Base-by-base conservation (phyloP, 2,329 filamentous ascomycete species). In the Trichocomaceae sp. region DNA sequence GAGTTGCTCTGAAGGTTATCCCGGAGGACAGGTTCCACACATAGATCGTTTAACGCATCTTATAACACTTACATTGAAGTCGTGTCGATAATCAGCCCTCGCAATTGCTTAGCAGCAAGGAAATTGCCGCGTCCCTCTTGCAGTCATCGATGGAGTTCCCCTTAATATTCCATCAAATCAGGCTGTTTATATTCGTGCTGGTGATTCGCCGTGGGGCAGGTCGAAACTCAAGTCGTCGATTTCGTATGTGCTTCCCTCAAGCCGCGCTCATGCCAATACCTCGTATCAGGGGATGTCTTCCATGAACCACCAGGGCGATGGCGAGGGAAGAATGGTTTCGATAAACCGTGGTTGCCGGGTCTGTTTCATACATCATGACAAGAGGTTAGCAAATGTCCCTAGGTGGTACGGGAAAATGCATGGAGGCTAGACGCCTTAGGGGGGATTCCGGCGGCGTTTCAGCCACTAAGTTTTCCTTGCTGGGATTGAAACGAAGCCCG, bases 161-260 rank as follows among this genome's bases (percentile, higher is more conserved):
- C 0, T 31, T 55, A 48, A 69, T 71, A 66, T 66, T 66, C 19
- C 68, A 70, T 56, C 66, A 71, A 57, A 33, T 3, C 9, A 29
- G 6, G 7, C 20, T 39, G 12, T 7, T 35, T 39, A 7, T 37
- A 37, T 26, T n/a, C 2, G 22, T 10, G 20, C 17, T 31, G 3
- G 17, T 31, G n/a, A 31, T 46, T 42, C 41, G 44, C 22, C 15
- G 37, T 45, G 17, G 41, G 13, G 22, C 8, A 37, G 26, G 23
- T 46, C 29, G 19, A n/a, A 20, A 37, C 13, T 20, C 20, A 23
- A 35, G 29, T 52, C 19, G 29, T 8, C 19, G 19, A 31, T 37
- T 17, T 20, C 23, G 50, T 46, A 46, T 52, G 41, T 41, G 50
- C 29, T 52, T 52, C 37, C 42, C 39, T 47, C 46, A 35, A 47